These are phyloP conservation scores for Trichoderma sp. DNA, from an alignment of 2,329 filamentous ascomycete genomes.

Conservation along the genomic window DNA sequence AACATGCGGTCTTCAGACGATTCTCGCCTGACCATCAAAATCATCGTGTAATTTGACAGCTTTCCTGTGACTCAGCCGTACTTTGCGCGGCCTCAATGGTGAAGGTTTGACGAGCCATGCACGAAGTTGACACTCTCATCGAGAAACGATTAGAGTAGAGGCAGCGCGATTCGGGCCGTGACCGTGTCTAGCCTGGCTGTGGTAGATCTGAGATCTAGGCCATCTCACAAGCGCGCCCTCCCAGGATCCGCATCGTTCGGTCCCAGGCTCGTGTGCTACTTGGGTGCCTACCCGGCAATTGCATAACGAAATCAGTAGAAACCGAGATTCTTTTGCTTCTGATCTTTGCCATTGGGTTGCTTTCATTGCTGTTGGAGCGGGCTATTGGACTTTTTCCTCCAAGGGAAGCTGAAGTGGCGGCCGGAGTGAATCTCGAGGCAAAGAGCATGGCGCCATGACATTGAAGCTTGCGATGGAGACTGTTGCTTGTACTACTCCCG, in stretches of 20 bases:
- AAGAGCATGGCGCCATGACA: no score
- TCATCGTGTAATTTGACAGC: background rate
- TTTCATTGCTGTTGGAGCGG: no score
- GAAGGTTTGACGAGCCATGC: background rate
- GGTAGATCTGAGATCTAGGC: slow-evolving; percentile 23
- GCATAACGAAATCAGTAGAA: no score
- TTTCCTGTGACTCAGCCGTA: background rate
- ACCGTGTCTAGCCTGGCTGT: slow-evolving; percentile 20
- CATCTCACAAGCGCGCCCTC: slow-evolving; percentile 10
- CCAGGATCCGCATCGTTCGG: slow-evolving; percentile 20
- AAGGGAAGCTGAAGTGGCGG: no score
- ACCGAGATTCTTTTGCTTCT: no score
- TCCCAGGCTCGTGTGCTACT: slow-evolving; percentile 12
- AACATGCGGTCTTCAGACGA: background rate
- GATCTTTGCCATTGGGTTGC: no score
- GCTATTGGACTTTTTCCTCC: no score
- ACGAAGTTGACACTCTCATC: no score
- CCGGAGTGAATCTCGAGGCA: no score
- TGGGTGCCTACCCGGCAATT: no score
- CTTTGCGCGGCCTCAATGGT: background rate
- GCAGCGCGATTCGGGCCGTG: slow-evolving; percentile 26
- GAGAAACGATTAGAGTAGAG: background rate
- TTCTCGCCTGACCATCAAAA: background rate
- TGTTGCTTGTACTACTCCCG: no score
- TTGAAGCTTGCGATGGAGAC: no score